Evolutionary conservation across 164 flowering plant genomes (phyloP).

Genomic region (Buxus sempervirens): DNA sequence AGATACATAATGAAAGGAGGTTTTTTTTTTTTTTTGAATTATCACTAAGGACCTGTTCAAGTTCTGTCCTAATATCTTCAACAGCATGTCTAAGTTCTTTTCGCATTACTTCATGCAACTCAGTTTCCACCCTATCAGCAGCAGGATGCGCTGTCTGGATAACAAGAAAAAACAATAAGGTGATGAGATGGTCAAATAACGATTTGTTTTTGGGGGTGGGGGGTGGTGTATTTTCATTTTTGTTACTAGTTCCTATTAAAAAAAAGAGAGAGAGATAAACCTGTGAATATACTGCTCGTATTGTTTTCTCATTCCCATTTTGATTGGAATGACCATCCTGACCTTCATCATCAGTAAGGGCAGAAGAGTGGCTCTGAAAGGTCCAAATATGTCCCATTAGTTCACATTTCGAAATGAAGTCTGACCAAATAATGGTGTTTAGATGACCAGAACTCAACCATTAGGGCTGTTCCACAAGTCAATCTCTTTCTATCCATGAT

Average conservation of each 20-base stretch:
- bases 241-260: too few relatives aligned
- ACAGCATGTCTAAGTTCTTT: constrained; percentile 81
- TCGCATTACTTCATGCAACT: constrained; percentile 62
- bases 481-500: neutral
- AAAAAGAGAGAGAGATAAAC: too few relatives aligned
- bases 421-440: neutral
- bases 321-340: constrained; percentile 36
- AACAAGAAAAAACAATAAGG: constrained; percentile 8
- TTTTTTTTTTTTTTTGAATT: neutral
- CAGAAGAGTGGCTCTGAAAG: constrained; percentile 84
- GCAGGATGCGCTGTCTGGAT: constrained; percentile 56
- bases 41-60: constrained; percentile 50
- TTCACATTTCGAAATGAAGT: neutral
- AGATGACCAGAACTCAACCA: neutral
- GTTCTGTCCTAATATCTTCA: constrained; percentile 65
- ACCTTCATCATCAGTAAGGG: constrained; percentile 86
- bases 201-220: too few relatives aligned
- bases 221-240: too few relatives aligned
- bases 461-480: neutral
- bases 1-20: constrained; percentile 1
- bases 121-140: constrained; percentile 47
- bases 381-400: neutral
- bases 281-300: constrained; percentile 65
- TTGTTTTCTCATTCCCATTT: constrained; percentile 54
- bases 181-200: neutral